These are phyloP conservation scores for Pseudogymnoascus sp. DNA, from an alignment of 2,329 filamentous ascomycete genomes.

Conservation along the genomic window DNA sequence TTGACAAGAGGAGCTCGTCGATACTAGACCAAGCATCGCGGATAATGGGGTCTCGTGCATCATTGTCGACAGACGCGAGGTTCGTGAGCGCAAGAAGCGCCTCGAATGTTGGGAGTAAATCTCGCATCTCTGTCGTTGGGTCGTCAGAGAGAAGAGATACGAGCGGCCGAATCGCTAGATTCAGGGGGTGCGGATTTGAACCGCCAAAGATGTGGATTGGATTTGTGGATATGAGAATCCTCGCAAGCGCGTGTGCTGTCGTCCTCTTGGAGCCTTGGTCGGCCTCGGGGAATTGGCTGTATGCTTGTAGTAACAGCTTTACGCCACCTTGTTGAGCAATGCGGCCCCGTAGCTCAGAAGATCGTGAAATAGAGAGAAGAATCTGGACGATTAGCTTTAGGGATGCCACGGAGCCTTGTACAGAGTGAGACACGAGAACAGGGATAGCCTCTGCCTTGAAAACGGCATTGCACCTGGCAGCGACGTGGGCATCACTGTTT, in stretches of 20 bases:
- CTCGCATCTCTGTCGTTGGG: slow-evolving; percentile 53
- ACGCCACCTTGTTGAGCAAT: slow-evolving; percentile 93
- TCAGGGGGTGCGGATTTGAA: slow-evolving; percentile 62
- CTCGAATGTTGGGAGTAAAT: slow-evolving; percentile 86
- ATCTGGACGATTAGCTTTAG: slow-evolving; percentile 68
- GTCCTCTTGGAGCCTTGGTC: slow-evolving; percentile 43
- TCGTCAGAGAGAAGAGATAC: slow-evolving; percentile 63
- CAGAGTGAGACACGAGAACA: slow-evolving; percentile 67
- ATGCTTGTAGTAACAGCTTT: slow-evolving; percentile 68
- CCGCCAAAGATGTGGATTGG: slow-evolving; percentile 76
- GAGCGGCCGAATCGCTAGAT: slow-evolving; percentile 75
- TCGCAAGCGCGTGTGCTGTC: slow-evolving; percentile 72
- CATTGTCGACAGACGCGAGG: slow-evolving; percentile 67
- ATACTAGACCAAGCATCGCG: slow-evolving; percentile 64
- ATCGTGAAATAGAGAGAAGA: slow-evolving; percentile 67
- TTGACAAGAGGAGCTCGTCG: slow-evolving; percentile 74
- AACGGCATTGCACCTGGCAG: slow-evolving; percentile 64
- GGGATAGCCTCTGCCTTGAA: slow-evolving; percentile 73
- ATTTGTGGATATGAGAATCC: slow-evolving; percentile 80
- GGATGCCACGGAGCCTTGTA: slow-evolving; percentile 61
- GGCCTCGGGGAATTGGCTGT: slow-evolving; percentile 50
- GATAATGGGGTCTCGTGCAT: slow-evolving; percentile 60
- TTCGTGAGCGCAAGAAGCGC: slow-evolving; percentile 88
- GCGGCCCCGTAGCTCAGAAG: slow-evolving; percentile 63
- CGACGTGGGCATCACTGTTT: slow-evolving; percentile 68